Base-by-base conservation (phyloP, 192 early-diverging fungal species). In the Phlyctochytrium planicorne region DNA sequence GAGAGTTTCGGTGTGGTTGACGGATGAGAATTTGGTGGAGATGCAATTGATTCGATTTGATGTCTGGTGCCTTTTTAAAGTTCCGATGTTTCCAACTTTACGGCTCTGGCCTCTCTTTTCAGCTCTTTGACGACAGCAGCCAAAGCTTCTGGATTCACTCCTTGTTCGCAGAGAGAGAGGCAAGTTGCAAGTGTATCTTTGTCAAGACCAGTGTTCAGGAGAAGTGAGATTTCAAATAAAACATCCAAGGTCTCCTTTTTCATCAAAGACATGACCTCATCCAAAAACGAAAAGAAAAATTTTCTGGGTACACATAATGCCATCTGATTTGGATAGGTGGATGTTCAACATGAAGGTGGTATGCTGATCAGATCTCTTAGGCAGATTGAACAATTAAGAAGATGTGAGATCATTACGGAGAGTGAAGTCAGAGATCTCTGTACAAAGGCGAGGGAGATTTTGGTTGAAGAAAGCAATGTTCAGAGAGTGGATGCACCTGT, bases 391-490 rank as follows among this genome's bases (percentile, higher is more conserved):
- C 90, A 93, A 76, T 78, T 97, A 32, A 84, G 86, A 70, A 81
- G 88, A 60, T 97, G 97, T 79, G 91, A 97, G 77, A 89, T 95
- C 56, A 93, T 98, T 60, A 88, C 85, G 34, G 96, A 98, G 75
- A 79, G 77, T 66, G 92, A 97, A 79, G 96, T 98, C 52, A 93
- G 93, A 67, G 91, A 92, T 65, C 82, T 98, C 30, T 98, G 96
- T 79, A 77, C 87, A 53, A 96, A 94, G 79, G 96, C 96, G 27
- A 86, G 93, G 64, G 96, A 98, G 76, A 94, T 98, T 66, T 82
- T 98, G 23, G 86, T 94, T 31, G 96, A 98, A 71, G 96, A 98
- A 77, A 90, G 89, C 71, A 98, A 98, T 72, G 96, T 98, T 25
- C 94, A 96, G 76, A 84, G 89, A 57, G 91, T 96, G 3, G 93